Percentiles rank a stretch among this genome's conserved stretches.
phyloP scores from a whole-genome alignment of 352 stramenopile species.

The Phytopythium montanum region DNA sequence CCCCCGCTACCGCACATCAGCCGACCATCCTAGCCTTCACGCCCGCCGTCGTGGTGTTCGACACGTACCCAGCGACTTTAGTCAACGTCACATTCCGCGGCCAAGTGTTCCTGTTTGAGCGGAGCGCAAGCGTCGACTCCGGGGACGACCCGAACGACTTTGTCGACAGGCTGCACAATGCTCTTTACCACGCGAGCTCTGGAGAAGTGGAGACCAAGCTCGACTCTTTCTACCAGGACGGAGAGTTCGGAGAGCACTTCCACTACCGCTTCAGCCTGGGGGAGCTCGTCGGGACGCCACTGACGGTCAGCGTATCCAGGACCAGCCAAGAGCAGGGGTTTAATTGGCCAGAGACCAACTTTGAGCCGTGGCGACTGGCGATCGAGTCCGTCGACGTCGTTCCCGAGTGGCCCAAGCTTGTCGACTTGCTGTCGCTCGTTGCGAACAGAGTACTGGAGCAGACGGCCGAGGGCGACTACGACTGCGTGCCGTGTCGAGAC shows the following conservation, averaged over 20 bases:
- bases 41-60: not conserved
- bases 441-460: not conserved
- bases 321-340: not conserved
- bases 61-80: not conserved
- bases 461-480: not conserved
- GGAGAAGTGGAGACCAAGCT: no score
- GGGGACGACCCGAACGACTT: no score
- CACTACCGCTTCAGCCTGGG: not conserved
- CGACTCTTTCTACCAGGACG: not conserved
- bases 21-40: constrained; percentile 3
- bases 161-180: no score
- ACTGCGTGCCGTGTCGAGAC: not conserved
- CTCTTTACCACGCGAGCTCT: no score
- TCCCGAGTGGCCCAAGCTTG: not conserved
- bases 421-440: not conserved
- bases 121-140: no score
- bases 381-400: not conserved
- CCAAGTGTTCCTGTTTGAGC: not conserved
- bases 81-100: not conserved
- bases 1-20: constrained; percentile 1
- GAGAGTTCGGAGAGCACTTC: not conserved
- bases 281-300: not conserved
- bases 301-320: not conserved
- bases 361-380: not conserved
- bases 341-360: no score